Percentiles rank a stretch among this genome's conserved stretches.
phyloP scores from a whole-genome alignment of 768 basidiomycete species.

The Auricularia sp. region DNA sequence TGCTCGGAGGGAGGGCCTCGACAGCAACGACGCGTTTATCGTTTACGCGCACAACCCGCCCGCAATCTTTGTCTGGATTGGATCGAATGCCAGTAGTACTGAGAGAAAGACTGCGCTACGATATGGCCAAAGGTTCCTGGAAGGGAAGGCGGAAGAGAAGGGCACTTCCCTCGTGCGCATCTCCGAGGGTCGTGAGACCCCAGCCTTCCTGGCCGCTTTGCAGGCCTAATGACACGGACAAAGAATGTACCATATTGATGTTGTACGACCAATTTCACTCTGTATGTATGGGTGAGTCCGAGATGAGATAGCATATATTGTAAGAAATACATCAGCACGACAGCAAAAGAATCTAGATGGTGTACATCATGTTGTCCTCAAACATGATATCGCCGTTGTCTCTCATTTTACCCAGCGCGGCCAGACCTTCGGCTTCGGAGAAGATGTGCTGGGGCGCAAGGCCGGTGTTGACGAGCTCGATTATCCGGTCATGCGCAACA shows the following conservation, averaged over 20 bases:
- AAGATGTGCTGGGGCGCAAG: constrained; percentile 60
- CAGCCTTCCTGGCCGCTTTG: not conserved
- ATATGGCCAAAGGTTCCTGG: constrained; percentile 65
- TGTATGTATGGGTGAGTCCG: no score
- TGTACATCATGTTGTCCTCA: no score
- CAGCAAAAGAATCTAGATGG: not conserved
- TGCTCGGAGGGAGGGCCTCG: constrained; percentile 21
- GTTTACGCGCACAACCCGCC: constrained; percentile 37
- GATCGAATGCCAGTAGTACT: constrained; percentile 53
- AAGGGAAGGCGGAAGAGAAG: constrained; percentile 47
- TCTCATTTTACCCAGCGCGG: constrained; percentile 60
- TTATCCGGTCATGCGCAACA: constrained; percentile 56
- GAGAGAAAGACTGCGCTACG: constrained; percentile 67
- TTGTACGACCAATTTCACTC: not conserved
- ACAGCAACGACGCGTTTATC: constrained; percentile 36
- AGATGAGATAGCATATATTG: no score
- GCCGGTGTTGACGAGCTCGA: constrained; percentile 71
- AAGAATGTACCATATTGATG: not conserved
- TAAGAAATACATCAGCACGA: not conserved
- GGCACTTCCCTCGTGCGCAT: not conserved
- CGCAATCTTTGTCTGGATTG: constrained; percentile 52
- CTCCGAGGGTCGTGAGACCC: not conserved
- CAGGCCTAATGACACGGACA: not conserved
- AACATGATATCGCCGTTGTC: not conserved
- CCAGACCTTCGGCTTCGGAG: constrained; percentile 70